Evolutionary conservation across 2,329 filamentous ascomycete species (phyloP), one percentile per base, ranked within the genome.

Genomic region (Gaeumannomyces sp.): DNA sequence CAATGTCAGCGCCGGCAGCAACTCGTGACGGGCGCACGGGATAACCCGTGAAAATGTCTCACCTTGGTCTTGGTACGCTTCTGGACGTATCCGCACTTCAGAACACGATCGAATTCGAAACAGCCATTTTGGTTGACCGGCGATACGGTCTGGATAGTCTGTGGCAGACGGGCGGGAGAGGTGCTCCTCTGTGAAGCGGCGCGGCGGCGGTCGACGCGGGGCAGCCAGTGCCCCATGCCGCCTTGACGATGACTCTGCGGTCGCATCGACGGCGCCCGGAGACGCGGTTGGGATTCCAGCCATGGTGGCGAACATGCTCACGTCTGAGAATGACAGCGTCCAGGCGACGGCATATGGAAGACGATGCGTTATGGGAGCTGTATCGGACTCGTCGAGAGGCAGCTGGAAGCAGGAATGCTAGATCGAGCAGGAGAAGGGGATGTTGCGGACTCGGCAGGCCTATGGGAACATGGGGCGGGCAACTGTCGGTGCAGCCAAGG

Each of bases 31-130:
- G 22, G 45, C 22, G 45, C 19, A n/a, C 19, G 19, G 45, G 45
- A 53, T n/a, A n/a, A n/a, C 19, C 45, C 19, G 45, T 8, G 22
- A 45, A 64, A 57, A 19, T 57, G 60, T 64, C 75, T 65, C 76
- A 93, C 92, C 88, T 96, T 97, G 66, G 94, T 98, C 81, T 94
- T 97, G 25, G 93, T 96, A 70, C 94, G 87, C 78, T 96, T 96
- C 73, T 90, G 85, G 56, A 97, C 88, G 70, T 89, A 90, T 66
- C 94, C 93, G 65, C 89, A 88, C 79, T 96, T 98, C 75, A 98
- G 85, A 64, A 98, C 91, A 62, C 93, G 89, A 76, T 99, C 95
- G 73, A 96, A 96, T 73, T 95, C 93, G 75, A 97, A 99, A 76
- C 92, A 95, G 68, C 95, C 95, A 76, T 96, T 93, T 76, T 96